Conservation (phyloP, 768 basidiomycete species). For the Naganishia onofrii region DNA sequence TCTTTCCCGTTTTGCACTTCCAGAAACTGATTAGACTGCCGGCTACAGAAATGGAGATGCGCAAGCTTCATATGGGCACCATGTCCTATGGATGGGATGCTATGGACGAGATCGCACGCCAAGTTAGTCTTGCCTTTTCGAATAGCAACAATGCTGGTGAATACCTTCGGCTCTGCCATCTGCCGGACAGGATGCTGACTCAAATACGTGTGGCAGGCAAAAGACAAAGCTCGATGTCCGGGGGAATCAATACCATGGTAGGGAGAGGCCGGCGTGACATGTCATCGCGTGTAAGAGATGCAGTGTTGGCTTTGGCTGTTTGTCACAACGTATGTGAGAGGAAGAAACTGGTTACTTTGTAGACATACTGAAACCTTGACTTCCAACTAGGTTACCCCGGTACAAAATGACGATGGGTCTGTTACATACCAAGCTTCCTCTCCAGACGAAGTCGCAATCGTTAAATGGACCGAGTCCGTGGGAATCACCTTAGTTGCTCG, state of each 20-base stretch:
- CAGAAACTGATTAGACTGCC: neutral
- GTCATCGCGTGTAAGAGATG: slow-evolving; percentile 87
- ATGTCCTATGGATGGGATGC: slow-evolving; percentile 94
- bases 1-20: no score
- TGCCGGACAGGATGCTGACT: neutral
- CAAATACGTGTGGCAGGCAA: slow-evolving; percentile 17
- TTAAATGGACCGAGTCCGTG: slow-evolving; percentile 93
- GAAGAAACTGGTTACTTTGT: neutral
- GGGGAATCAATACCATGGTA: slow-evolving; percentile 76
- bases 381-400: slow-evolving; percentile 77
- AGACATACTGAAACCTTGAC: no score
- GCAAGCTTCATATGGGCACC: slow-evolving; percentile 97
- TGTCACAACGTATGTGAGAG: slow-evolving; percentile 79
- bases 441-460: slow-evolving; percentile 97
- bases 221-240: slow-evolving; percentile 59
- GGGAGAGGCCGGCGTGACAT: slow-evolving; percentile 86
- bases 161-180: slow-evolving; percentile 28
- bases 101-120: slow-evolving; percentile 98
- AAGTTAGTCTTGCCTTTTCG: slow-evolving; percentile 81
- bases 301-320: slow-evolving; percentile 84
- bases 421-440: slow-evolving; percentile 98
- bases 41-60: slow-evolving; percentile 92
- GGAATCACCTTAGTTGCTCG: slow-evolving; percentile 84
- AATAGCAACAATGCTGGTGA: slow-evolving; percentile 61
- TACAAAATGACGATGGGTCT: slow-evolving; percentile 86